Base-by-base conservation (phyloP, 2,329 filamentous ascomycete species). In the Trichoderma asperellum region DNA sequence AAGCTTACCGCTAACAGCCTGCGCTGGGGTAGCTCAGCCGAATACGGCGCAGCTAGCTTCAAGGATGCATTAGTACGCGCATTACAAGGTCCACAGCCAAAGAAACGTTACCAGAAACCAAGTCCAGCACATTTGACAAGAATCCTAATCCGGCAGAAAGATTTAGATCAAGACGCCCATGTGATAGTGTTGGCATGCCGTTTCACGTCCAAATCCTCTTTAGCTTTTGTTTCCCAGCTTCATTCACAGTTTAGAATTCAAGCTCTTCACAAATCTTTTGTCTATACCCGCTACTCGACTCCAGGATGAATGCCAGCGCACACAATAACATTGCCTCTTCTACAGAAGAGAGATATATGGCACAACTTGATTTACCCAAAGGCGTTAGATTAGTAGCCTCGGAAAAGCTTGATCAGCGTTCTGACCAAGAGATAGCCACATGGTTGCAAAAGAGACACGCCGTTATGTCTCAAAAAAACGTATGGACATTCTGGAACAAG, bases 401-500 rank as follows among this genome's bases (percentile, higher is more conserved):
- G 14, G 66, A 71, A 5, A 55, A 63, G 21, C 68, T 77, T 12
- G 76, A 80, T 61, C 68, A 72, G 8, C 75, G 74, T 56, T 73
- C 74, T 11, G 74, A 78, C 57, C 71, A 75, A 8, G 79, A 80
- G 29, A 79, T 80, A 69, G 71, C 74, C 7, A 63, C 70, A 29
- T 73, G 71, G 71, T 74, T 81, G 18, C 75, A 75, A 35, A 69
- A 68, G 4, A 72, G 74, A 49, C 74, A 75, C 6, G 76, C 78
- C 1, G 73, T 81, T 49, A 75, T 71, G 14, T 79, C 79, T 0
- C 77, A 81, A 58, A 81, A 77, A 73, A 83, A 83, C 63, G 73
- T 83, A 2, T 83, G 81, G 81, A 79, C 81, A 11, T 83, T 77
- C 71, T 83, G 81, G 81, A 74, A 83, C 70, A 64, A 76, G 4